Conservation (phyloP, 2,329 filamentous ascomycete species). For the Penicillium capsulatum region DNA sequence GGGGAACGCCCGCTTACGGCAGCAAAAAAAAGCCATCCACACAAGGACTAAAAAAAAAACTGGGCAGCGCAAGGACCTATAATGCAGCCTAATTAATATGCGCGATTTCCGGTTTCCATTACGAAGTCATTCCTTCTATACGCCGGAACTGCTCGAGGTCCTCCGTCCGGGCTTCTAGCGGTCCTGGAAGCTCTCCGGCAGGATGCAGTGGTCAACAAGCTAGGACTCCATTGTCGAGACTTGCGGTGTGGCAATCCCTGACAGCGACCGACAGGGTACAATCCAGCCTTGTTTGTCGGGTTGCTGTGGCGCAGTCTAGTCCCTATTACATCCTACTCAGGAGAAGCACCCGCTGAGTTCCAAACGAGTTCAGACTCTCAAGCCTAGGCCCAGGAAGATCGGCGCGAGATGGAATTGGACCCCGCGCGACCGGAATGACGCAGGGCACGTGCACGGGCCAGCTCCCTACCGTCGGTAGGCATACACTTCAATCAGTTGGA, state of each 20-base stretch:
- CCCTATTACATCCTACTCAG: too few relatives aligned
- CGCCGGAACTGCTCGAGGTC: background rate
- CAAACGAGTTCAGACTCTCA: too few relatives aligned
- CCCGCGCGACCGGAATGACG: too few relatives aligned
- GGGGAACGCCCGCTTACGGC: background rate
- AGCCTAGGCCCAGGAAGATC: too few relatives aligned
- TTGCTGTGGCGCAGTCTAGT: too few relatives aligned
- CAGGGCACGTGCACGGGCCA: background rate
- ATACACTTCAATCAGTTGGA: slow-evolving; percentile 38
- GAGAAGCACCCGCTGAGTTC: too few relatives aligned
- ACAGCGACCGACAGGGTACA: background rate
- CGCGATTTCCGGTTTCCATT: slow-evolving; percentile 10
- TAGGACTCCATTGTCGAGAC: slow-evolving; percentile 7
- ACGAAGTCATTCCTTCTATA: background rate
- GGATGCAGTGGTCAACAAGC: slow-evolving; percentile 1
- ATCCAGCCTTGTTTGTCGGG: too few relatives aligned
- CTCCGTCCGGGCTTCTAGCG: background rate
- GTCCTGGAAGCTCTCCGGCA: background rate
- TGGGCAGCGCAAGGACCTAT: background rate
- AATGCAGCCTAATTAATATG: slow-evolving; percentile 2
- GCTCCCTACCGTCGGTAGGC: slow-evolving; percentile 25
- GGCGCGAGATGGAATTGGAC: too few relatives aligned
- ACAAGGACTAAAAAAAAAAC: too few relatives aligned
- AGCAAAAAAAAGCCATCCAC: slow-evolving; percentile 1
- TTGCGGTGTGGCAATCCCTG: slow-evolving; percentile 10